Evolutionary conservation across 805 yeast genomes (phyloP), one percentile per base, ranked within the genome.

Genomic region (Teunomyces barrocoloradensis): DNA sequence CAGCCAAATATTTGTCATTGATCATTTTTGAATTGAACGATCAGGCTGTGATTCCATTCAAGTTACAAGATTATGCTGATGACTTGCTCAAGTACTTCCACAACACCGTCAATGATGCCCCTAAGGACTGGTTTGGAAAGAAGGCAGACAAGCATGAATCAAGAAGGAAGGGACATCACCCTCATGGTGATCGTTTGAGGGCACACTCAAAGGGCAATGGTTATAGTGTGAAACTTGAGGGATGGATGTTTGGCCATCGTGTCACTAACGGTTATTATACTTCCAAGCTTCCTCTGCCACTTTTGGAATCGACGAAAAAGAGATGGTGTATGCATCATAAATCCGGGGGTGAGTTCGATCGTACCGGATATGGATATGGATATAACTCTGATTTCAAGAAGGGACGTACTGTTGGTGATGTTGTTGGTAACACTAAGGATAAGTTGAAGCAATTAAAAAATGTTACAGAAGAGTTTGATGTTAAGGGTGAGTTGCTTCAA

Each of bases 1-100:
- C 83, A 46, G 81, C 89, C 1, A 82, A 80, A 55, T 81, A 79
- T 60, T 65, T 79, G 45, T 87, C 90, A 0, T 65, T 84, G 37
- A 59, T 82, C 9, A 66, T 77, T 0, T 63, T 85, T 48, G 73
- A 74, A 43, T 58, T 85, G 43, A 70, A 79, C 55, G 87, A 85
- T 53, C 75, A 70, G 43, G 87, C 83, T 57, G 71, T 87, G 1
- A 63, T 84, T 7, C 71, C 69, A 28, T 74, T 82, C 46, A 66
- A 67, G n/a, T 58, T 79, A 1, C 49, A 60, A 4, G 74, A 75
- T 38, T 84, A 84, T 59, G 64, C 82, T n/a, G 46, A 57, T 5
- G 66, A 69, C 13, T 74, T 84, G 42, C 39, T 59, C 6, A 42
- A 52, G 2, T 66, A 71, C 50, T 81, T 69, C 57, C 50, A 66